phyloP scores from a whole-genome alignment of 148 eudicot genomes.

The Fagopyrum esculentum region DNA sequence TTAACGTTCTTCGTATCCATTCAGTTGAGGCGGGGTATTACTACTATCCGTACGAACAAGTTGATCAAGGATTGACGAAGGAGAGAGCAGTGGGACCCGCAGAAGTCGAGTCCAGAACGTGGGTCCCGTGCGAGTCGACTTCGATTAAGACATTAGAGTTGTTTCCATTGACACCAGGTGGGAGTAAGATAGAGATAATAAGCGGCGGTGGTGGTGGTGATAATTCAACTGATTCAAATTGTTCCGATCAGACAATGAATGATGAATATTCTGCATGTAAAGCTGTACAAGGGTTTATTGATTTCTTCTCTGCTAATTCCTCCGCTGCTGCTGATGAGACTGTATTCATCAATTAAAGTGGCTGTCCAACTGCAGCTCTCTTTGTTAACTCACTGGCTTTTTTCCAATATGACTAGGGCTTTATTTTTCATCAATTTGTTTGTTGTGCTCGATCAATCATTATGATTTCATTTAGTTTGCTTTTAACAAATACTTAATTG shows the following conservation, averaged over 20 bases:
- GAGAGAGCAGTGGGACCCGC: not conserved
- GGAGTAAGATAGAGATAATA: not conserved
- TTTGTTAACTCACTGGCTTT: not conserved
- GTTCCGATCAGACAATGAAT: not conserved
- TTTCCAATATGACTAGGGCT: no score
- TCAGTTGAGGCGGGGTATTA: not conserved
- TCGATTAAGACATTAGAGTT: not conserved
- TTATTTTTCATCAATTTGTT: no score
- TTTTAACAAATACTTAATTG: no score
- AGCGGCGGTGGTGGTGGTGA: not conserved
- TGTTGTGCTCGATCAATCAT: no score
- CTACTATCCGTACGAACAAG: not conserved
- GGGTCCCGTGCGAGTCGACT: not conserved
- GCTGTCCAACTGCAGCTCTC: not conserved
- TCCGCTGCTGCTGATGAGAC: not conserved
- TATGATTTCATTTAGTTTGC: no score
- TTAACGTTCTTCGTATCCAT: not conserved
- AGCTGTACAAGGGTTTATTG: constrained; percentile 1
- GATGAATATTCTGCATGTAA: constrained; percentile 7
- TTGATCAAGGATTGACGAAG: not conserved
- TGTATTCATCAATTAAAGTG: not conserved
- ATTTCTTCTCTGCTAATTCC: not conserved
- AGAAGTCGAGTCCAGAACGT: not conserved
- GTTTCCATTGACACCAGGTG: not conserved
- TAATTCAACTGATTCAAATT: not conserved